Evolutionary conservation across 2,329 filamentous ascomycete genomes (phyloP), one percentile per base, ranked within the genome.

Genomic region (Lasiodiplodia citricola): DNA sequence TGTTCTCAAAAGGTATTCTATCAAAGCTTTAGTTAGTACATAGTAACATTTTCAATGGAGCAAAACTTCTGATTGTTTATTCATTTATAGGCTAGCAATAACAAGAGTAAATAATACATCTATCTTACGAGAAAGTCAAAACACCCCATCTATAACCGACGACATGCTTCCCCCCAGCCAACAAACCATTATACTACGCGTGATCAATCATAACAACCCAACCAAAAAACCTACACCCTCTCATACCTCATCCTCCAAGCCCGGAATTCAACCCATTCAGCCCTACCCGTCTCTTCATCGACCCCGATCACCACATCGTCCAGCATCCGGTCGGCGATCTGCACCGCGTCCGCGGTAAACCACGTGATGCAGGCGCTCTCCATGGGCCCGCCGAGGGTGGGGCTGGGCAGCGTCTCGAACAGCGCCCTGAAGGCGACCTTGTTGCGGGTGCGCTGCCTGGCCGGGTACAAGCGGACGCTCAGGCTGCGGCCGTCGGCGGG

Each of bases 251-350:
- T 47, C 37, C 57, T 25, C 37, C 41, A 62, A 2, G 57, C 57
- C 38, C 57, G 31, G 1, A 31, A 6, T 18, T 62, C 57, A 5
- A 62, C 57, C 37, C 57, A 44, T 21, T 44, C 37, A 11, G 57
- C 37, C 28, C 56, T n/a, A 2, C 56, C 56, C 8, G 52, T 55
- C 31, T 58, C 31, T 18, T 58, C 56, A 16, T 58, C 57, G 4
- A 47, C 37, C 57, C 41, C 37, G 18, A 44, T 21, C 11, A 62
- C 57, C 21, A 62, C 37, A n/a, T 62, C 57, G 3, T 62, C 57
- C 44, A 62, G 38, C 57, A 62, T 62, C 57, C 37, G n/a, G n/a
- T 47, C 41, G 13, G 56, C 56, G 41, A 58, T 25, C 35, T 58
- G 56, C 56, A 31, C 56, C 3, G n/a, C 8, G n/a, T 58, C 31